phyloP scores from a whole-genome alignment of 2,329 filamentous ascomycete genomes.

The Talaromyces sp. region DNA sequence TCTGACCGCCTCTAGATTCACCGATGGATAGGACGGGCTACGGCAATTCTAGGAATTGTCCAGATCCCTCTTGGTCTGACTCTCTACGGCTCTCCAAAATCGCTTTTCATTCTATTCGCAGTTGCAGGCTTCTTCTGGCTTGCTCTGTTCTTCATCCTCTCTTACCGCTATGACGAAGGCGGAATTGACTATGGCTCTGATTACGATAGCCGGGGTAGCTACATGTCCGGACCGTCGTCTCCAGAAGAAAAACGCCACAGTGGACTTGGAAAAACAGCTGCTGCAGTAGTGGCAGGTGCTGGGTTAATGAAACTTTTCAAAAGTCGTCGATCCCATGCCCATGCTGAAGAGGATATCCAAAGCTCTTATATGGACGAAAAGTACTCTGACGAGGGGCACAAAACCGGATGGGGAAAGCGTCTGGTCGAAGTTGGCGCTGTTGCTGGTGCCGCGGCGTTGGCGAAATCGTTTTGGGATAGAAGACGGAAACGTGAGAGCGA shows the following conservation, averaged over 20 bases:
- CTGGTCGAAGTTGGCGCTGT: constrained; percentile 58
- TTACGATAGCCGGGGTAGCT: constrained; percentile 57
- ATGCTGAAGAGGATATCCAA: constrained; percentile 39
- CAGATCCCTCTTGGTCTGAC: constrained; percentile 88
- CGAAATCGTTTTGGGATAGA: constrained; percentile 56
- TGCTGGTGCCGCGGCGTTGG: constrained; percentile 59
- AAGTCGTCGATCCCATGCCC: constrained; percentile 35
- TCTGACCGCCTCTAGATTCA: constrained; percentile 57
- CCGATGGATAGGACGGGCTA: constrained; percentile 76
- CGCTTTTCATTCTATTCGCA: constrained; percentile 79
- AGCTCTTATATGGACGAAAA: constrained; percentile 64
- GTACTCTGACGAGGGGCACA: constrained; percentile 52
- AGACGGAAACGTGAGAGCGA: constrained; percentile 51
- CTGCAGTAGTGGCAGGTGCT: constrained; percentile 54
- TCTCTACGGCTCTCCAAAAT: constrained; percentile 83
- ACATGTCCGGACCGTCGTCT: constrained; percentile 49
- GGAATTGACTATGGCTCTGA: constrained; percentile 49
- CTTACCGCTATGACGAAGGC: constrained; percentile 58
- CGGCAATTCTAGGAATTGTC: constrained; percentile 75
- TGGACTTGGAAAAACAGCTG: constrained; percentile 46
- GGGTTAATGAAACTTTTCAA: constrained; percentile 52
- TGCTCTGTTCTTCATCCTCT: constrained; percentile 72
- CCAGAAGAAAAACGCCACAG: constrained; percentile 39
- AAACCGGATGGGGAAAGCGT: constrained; percentile 54
- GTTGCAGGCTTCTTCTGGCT: constrained; percentile 71